Conservation (phyloP, 176 grass and related monocot species). For the Lolium perenne region DNA sequence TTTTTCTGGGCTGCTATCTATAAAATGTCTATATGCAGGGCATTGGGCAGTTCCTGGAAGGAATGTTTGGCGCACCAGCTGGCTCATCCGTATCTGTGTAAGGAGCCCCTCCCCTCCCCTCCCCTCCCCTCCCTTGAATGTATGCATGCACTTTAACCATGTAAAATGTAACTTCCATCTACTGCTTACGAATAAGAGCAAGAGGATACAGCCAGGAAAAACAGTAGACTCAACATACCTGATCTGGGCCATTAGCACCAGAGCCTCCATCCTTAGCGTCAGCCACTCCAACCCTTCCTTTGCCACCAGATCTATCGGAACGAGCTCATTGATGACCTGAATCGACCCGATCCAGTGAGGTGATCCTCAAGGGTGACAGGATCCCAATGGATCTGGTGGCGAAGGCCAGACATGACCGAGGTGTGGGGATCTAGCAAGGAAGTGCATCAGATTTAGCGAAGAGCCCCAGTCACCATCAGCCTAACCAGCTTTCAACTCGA, state of each 20-base stretch:
- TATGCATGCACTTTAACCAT: not conserved
- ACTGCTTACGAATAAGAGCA: not conserved
- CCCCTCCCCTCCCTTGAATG: not conserved
- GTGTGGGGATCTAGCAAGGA: not conserved
- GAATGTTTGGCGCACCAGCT: conserved; percentile 75
- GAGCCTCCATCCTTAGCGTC: no score
- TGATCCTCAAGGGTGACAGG: not conserved
- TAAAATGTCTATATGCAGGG: conserved; percentile 60
- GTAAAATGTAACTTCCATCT: not conserved
- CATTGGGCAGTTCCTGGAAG: conserved; percentile 86
- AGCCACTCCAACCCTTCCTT: not conserved
- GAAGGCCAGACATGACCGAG: not conserved
- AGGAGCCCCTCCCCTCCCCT: conserved; percentile 15
- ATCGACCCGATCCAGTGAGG: not conserved
- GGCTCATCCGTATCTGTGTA: conserved; percentile 95
- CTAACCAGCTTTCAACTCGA: conserved; percentile 10
- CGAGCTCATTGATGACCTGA: not conserved
- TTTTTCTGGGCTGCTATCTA: conserved; percentile 4
- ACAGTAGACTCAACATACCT: not conserved
- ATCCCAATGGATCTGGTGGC: not conserved
- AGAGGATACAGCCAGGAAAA: not conserved
- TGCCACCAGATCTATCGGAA: not conserved
- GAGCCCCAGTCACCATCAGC: not conserved
- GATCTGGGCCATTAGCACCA: not conserved
- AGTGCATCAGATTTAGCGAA: not conserved